Evolutionary conservation across 2,329 filamentous ascomycete species (phyloP), one percentile per base, ranked within the genome.

Genomic region (Xylariales sp.): DNA sequence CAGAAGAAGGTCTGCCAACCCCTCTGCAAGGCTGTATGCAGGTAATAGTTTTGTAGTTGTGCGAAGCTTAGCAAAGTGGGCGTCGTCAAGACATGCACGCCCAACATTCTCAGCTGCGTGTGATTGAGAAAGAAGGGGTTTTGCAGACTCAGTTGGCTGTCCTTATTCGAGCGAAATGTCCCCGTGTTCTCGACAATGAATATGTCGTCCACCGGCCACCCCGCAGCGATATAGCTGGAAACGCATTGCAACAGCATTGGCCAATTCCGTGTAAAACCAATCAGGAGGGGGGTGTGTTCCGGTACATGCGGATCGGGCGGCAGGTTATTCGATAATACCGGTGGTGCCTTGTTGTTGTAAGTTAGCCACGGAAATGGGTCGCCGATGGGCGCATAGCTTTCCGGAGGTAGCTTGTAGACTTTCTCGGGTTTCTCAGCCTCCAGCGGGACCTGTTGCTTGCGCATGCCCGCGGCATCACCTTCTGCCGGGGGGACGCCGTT

Each of bases 41-140:
- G 54, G 48, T 63, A 71, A 52, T 65, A 72, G 46, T 75, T 75
- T 47, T 74, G 70, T 16, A 74, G 54, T 51, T 76, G 71, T 2
- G 72, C 60, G 46, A 74, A 74, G 22, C 54, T 69, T 22, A 74
- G 59, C 1, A 73, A 57, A 1, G 68, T 70, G 4, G 71, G 69
- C 7, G 69, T 70, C 15, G 61, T 56, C 4, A 76, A 46, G 19
- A 77, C 58, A 22, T 71, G 68, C n/a, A 78, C 72, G 9, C 74
- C 74, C 16, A 76, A 60, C 42, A 57, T 53, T 1, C 56, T 48
- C 0, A 77, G 58, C 20, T 69, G 66, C 2, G 66, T 68, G 48
- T 76, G 68, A 53, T 78, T 72, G 7, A 79, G 58, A 52, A 70
- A 76, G 55, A 75, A 77, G 0, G 71, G 73, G 44, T 78, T 77